Evolutionary conservation across 805 yeast genomes (phyloP).

Genomic region (Yamadazyma laniorum): DNA sequence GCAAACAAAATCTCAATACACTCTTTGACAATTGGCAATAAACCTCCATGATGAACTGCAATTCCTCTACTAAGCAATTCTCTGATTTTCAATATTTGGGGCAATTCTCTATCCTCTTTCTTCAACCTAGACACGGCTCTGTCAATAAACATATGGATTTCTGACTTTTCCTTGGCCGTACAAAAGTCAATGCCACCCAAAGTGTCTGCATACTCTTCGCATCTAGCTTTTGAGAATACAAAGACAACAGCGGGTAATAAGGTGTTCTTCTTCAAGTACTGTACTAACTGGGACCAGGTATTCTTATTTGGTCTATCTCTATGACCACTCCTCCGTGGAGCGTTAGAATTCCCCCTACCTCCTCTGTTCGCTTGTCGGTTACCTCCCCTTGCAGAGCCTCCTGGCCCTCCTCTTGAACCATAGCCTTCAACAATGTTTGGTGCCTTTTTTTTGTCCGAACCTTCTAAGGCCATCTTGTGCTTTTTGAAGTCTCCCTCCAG

Average conservation of each 20-base stretch:
- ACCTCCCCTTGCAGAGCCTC: constrained; percentile 47
- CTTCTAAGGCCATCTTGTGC: constrained; percentile 54
- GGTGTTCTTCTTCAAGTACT: constrained; percentile 60
- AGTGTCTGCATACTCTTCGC: constrained; percentile 89
- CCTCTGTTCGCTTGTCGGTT: constrained; percentile 41
- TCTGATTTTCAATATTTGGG: constrained; percentile 82
- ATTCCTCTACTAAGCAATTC: constrained; percentile 87
- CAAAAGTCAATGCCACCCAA: constrained; percentile 74
- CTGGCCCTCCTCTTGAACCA: constrained; percentile 42
- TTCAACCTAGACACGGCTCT: constrained; percentile 83
- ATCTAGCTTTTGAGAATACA: constrained; percentile 89
- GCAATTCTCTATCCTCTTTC: constrained; percentile 88
- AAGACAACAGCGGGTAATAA: constrained; percentile 91
- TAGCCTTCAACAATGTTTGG: constrained; percentile 38
- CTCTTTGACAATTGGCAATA: constrained; percentile 89
- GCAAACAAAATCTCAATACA: constrained; percentile 90
- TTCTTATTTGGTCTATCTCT: constrained; percentile 71
- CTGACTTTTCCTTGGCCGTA: constrained; percentile 81
- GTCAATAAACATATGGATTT: constrained; percentile 90
- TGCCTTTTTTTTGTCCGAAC: constrained; percentile 31
- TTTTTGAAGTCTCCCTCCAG: constrained; percentile 58
- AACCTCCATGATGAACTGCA: constrained; percentile 94
- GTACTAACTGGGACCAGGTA: constrained; percentile 74
- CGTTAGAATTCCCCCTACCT: constrained; percentile 34
- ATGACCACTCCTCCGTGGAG: constrained; percentile 16